phyloP scores from a whole-genome alignment of 768 basidiomycete species.

The Brasilioporus rufonigricans region DNA sequence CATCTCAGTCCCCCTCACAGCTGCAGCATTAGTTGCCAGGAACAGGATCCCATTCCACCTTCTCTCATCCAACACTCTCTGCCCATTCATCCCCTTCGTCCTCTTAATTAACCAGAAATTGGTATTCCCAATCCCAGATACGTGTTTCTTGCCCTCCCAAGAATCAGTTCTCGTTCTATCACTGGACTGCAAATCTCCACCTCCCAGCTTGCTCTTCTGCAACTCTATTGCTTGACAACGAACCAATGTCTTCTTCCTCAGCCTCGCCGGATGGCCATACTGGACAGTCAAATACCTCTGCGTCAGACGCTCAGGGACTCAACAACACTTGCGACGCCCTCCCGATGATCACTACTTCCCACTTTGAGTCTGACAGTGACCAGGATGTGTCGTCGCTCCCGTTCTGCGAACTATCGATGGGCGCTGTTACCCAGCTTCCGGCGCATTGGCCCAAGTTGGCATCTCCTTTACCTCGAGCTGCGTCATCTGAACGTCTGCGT shows the following conservation, averaged over 20 bases:
- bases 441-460: conserved; percentile 8
- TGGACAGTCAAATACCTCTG: conserved; percentile 29
- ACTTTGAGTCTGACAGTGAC: conserved; percentile 1
- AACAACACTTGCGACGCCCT: conserved; percentile 6
- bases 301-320: not conserved
- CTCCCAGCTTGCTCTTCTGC: conserved; percentile 15
- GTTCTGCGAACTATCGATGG: conserved; percentile 7
- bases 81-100: conserved; percentile 3
- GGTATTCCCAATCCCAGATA: conserved; percentile 15
- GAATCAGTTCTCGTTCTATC: conserved; percentile 21
- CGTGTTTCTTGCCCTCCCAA: conserved; percentile 18
- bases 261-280: conserved; percentile 6
- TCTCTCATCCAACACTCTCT: conserved; percentile 13
- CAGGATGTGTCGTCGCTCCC: conserved; percentile 6
- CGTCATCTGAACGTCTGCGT: conserved; percentile 4
- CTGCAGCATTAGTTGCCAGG: conserved; percentile 7
- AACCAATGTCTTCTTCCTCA: conserved; percentile 33
- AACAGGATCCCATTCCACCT: conserved; percentile 9
- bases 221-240: conserved; percentile 31
- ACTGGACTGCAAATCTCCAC: conserved; percentile 31
- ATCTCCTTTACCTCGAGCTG: not conserved
- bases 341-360: conserved; percentile 18
- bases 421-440: not conserved
- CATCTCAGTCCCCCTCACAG: not conserved
- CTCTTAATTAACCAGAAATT: conserved; percentile 14